Percentiles rank a stretch among this genome's conserved stretches.
phyloP scores from a whole-genome alignment of 148 eudicot species.

The Hydrangea macrophylla region DNA sequence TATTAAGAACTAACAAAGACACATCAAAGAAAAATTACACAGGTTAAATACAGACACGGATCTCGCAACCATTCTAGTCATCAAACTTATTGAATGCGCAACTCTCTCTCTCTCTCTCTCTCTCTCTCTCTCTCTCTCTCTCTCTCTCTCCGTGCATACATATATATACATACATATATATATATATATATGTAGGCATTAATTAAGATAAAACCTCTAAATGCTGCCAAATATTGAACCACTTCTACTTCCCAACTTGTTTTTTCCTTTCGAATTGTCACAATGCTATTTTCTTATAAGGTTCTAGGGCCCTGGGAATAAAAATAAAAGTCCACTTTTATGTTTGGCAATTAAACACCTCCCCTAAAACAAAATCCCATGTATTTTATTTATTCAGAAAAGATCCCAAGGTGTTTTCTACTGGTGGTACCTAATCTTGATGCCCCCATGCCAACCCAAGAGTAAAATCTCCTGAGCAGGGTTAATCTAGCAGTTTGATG shows the following conservation, averaged over 20 bases:
- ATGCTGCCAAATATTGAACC: too few relatives aligned
- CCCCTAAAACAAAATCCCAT: too few relatives aligned
- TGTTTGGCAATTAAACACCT: not conserved
- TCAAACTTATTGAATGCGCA: not conserved
- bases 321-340: not conserved
- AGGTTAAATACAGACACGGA: too few relatives aligned
- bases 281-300: not conserved
- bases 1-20: not conserved
- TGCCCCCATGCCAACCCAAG: slow-evolving; percentile 3
- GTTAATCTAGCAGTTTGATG: not conserved
- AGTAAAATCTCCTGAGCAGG: not conserved
- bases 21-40: not conserved
- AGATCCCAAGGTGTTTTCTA: not conserved
- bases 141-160: too few relatives aligned
- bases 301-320: too few relatives aligned
- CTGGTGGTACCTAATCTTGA: not conserved
- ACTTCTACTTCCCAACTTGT: too few relatives aligned
- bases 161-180: too few relatives aligned
- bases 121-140: too few relatives aligned
- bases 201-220: too few relatives aligned
- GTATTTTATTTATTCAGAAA: not conserved
- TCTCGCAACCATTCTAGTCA: too few relatives aligned
- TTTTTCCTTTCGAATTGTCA: too few relatives aligned
- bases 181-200: too few relatives aligned
- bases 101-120: not conserved